phyloP scores from a whole-genome alignment of 2,329 filamentous ascomycete genomes.

The Stemphylium vesicarium region DNA sequence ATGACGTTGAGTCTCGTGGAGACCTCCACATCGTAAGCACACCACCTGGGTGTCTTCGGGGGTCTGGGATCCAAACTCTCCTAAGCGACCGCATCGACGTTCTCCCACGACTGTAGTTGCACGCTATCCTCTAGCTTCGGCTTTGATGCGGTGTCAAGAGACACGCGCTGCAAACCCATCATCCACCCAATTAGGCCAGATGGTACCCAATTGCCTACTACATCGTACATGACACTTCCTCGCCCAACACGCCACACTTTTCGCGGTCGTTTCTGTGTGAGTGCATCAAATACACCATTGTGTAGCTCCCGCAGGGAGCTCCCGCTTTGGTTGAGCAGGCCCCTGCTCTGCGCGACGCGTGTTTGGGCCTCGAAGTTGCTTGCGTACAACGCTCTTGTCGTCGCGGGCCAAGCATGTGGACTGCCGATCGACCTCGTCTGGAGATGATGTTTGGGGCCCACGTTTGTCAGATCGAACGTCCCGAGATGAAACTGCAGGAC shows the following conservation, averaged over 20 bases:
- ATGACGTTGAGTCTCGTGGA: slow-evolving; percentile 10
- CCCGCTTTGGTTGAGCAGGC: slow-evolving; percentile 62
- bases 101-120: slow-evolving; percentile 52
- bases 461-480: slow-evolving; percentile 81
- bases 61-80: background rate
- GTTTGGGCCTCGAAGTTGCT: slow-evolving; percentile 48
- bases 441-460: slow-evolving; percentile 53
- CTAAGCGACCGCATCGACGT: slow-evolving; percentile 45
- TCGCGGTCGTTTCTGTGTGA: slow-evolving; percentile 67
- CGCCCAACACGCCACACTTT: slow-evolving; percentile 79
- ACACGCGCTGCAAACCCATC: slow-evolving; percentile 76
- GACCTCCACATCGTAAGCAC: slow-evolving; percentile 2
- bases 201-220: slow-evolving; percentile 83
- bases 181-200: slow-evolving; percentile 85
- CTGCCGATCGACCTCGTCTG: slow-evolving; percentile 43
- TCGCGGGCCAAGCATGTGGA: slow-evolving; percentile 48
- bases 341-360: slow-evolving; percentile 56
- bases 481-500: slow-evolving; percentile 90
- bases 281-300: slow-evolving; percentile 86
- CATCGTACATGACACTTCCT: slow-evolving; percentile 81
- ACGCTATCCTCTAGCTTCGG: slow-evolving; percentile 53
- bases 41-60: background rate
- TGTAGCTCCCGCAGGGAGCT: slow-evolving; percentile 81
- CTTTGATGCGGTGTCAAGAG: slow-evolving; percentile 39
- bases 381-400: slow-evolving; percentile 44